Evolutionary conservation across 345 rosid genomes (phyloP).

Genomic region (Arabis alpina): DNA sequence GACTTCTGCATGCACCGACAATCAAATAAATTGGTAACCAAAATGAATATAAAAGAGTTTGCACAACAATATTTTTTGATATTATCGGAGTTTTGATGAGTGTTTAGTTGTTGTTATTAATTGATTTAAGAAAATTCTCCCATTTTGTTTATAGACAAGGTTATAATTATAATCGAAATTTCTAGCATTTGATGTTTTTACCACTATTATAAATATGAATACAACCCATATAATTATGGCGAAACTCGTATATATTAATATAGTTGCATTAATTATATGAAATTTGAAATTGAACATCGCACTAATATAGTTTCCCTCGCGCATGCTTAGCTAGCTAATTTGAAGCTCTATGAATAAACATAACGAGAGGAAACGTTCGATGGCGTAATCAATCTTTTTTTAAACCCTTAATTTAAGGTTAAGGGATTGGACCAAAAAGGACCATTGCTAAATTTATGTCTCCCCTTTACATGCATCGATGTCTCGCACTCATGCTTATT

Average conservation of each 20-base stretch:
- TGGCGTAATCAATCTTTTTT: constrained; percentile 28
- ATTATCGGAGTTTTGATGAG: neutral
- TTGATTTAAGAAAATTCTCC: neutral
- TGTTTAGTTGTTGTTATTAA: neutral
- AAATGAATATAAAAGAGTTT: neutral
- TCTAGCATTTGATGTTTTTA: too few relatives aligned
- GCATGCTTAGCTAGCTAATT: constrained; percentile 16
- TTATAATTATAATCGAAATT: neutral
- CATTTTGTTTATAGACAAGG: too few relatives aligned
- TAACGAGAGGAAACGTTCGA: neutral
- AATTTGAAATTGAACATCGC: constrained; percentile 8
- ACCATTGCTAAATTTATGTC: constrained; percentile 36
- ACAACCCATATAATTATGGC: neutral
- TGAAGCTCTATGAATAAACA: neutral
- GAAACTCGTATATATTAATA: neutral
- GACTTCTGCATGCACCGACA: constrained; percentile 26
- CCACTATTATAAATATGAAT: neutral
- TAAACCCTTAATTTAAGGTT: constrained; percentile 37
- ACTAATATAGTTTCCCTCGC: neutral
- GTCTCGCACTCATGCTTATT: constrained; percentile 39
- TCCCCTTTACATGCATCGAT: constrained; percentile 41
- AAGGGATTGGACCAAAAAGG: constrained; percentile 41
- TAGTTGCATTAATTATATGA: constrained; percentile 1
- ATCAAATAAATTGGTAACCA: constrained; percentile 2
- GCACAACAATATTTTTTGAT: neutral